Evolutionary conservation across 2,329 filamentous ascomycete genomes (phyloP).

Genomic region (Apiospora kogelbergensis): DNA sequence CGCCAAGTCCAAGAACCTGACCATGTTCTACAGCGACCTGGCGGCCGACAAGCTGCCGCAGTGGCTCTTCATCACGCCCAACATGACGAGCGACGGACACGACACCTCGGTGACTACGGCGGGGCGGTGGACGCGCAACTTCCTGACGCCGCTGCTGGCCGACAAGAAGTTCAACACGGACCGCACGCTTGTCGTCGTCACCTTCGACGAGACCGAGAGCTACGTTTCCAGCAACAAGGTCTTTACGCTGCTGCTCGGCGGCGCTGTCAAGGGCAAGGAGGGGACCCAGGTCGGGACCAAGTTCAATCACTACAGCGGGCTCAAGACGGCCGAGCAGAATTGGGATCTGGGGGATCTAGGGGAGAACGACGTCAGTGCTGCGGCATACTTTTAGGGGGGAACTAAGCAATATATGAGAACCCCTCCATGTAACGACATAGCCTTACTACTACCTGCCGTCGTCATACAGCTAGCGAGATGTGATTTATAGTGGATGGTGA

Average conservation of each 20-base stretch:
- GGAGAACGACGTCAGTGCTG: slow-evolving; percentile 21
- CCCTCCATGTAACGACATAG: no score
- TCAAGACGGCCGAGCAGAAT: slow-evolving; percentile 29
- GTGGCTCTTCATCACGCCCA: slow-evolving; percentile 45
- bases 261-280: slow-evolving; percentile 22
- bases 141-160: slow-evolving; percentile 26
- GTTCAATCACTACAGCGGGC: slow-evolving; percentile 29
- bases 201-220: slow-evolving; percentile 30
- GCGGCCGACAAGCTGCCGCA: slow-evolving; percentile 26
- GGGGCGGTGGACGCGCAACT: slow-evolving; percentile 27
- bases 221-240: slow-evolving; percentile 24
- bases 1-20: slow-evolving; percentile 33
- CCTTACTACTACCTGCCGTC: no score
- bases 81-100: slow-evolving; percentile 40
- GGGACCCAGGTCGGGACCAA: slow-evolving; percentile 25
- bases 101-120: slow-evolving; percentile 28
- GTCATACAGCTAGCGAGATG: no score
- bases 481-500: no score
- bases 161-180: slow-evolving; percentile 36
- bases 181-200: slow-evolving; percentile 30
- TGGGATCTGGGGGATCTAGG: slow-evolving; percentile 27
- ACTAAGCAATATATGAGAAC: no score
- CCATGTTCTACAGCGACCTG: slow-evolving; percentile 29
- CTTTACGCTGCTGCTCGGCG: slow-evolving; percentile 25
- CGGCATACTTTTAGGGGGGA: slow-evolving; percentile 10